Base-by-base conservation (phyloP, 805 yeast genomes). In the Ogataea pignaliae region DNA sequence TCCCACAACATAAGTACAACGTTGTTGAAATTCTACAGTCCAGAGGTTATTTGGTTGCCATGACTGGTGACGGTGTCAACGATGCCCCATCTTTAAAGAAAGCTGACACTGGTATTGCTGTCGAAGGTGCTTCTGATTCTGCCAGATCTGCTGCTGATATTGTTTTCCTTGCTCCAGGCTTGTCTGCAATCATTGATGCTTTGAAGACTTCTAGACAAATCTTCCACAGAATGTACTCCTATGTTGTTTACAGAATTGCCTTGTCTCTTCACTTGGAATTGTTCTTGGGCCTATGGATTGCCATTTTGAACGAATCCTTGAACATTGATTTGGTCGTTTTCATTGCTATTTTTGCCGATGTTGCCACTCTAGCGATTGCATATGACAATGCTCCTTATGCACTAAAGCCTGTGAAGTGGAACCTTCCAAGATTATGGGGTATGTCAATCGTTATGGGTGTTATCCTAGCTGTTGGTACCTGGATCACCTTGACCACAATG, bases 1-100 rank as follows among this genome's bases (percentile, higher is more conserved):
- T 88, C 95, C 97, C 97, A 60, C 96, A 88, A 79, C 96, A 88
- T 79, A 88, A 88, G 77, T 88, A 86, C 78, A 87, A 84, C 69
- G 96, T 90, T 64, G 97, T 88, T 72, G 96, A 88, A 76, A 87
- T 88, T 69, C 80, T 88, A 72, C 96, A 88, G 79, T 79, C 83
- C 70, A 84, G 96, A 81, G 96, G 96, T 74, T 88, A 85, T 83
- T 80, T 88, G 75, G 95, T 89, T 75, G 97, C 96, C 73, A 88
- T 88, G 97, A 88, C 97, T 78, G 97, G 97, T 85, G 97, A 88
- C 70, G 97, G 97, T 87, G 96, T 88, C 69, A 88, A 88, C 79
- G 97, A 88, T 75, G 96, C 96, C 63, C 97, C 97, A 65, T 88
- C 96, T 55, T 81, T 88, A 75, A 88, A 88, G 88, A 88, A 88